These are phyloP conservation scores for Ilyonectria mors-panacis DNA, from an alignment of 2,329 filamentous ascomycete genomes.

Conservation along the genomic window DNA sequence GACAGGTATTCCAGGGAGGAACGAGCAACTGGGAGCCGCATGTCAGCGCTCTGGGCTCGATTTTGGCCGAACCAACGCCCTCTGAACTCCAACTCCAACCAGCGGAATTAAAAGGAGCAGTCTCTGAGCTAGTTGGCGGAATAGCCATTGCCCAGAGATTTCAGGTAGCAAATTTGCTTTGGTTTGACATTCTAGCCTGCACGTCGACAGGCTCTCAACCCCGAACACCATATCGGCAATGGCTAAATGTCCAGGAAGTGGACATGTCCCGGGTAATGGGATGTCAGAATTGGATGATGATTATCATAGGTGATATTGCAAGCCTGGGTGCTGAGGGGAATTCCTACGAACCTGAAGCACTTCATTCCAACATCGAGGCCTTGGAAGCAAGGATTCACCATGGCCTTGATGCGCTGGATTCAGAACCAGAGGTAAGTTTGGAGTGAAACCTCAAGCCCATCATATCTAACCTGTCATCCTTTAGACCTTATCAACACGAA, in stretches of 20 bases:
- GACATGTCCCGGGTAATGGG: slow-evolving; percentile 42
- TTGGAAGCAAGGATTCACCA: background rate
- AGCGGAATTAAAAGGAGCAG: background rate
- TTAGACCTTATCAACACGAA: background rate
- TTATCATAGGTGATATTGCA: slow-evolving; percentile 36
- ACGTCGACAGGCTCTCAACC: slow-evolving; percentile 31
- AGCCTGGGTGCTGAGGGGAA: background rate
- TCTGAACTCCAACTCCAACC: background rate
- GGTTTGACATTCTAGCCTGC: slow-evolving; percentile 41
- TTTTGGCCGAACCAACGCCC: slow-evolving; percentile 28
- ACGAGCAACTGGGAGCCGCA: slow-evolving; percentile 41
- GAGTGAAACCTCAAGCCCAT: background rate
- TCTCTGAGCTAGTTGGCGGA: slow-evolving; percentile 9
- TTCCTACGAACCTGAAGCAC: background rate
- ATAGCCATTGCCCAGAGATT: slow-evolving; percentile 40
- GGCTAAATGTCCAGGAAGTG: slow-evolving; percentile 26
- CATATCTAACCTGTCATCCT: background rate
- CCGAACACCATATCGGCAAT: slow-evolving; percentile 25
- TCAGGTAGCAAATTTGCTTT: slow-evolving; percentile 36
- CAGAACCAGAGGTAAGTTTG: background rate
- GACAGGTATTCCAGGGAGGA: slow-evolving; percentile 40
- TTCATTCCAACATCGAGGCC: background rate
- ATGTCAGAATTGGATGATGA: slow-evolving; percentile 39
- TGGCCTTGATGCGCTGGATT: background rate
- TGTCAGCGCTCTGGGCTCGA: slow-evolving; percentile 34